Conservation (phyloP, 495 filamentous ascomycete genomes). For the Aspergillus ellipticus region DNA sequence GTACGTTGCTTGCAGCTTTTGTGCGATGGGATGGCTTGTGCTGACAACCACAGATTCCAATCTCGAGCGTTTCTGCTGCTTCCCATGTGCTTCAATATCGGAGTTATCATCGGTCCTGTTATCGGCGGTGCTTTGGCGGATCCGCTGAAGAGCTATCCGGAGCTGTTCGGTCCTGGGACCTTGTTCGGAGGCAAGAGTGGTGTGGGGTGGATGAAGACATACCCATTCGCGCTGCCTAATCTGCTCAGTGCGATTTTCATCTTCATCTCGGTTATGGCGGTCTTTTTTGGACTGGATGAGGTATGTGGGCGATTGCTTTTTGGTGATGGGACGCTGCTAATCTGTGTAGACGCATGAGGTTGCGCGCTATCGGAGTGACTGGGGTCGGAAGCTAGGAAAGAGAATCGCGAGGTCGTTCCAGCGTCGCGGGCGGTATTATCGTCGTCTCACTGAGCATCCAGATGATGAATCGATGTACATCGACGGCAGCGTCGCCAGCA, state of each 20-base stretch:
- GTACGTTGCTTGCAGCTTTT: constrained; percentile 19
- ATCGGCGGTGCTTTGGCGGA: constrained; percentile 71
- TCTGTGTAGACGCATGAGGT: constrained; percentile 45
- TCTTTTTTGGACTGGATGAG: constrained; percentile 59
- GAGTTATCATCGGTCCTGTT: constrained; percentile 63
- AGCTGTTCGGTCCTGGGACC: constrained; percentile 61
- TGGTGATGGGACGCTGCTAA: constrained; percentile 4
- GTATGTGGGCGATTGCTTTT: constrained; percentile 26
- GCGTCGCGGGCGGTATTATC: constrained; percentile 24
- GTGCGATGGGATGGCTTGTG: not conserved
- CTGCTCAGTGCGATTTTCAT: constrained; percentile 56
- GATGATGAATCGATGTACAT: constrained; percentile 32
- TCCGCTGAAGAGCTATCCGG: constrained; percentile 60
- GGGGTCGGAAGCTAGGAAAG: constrained; percentile 46
- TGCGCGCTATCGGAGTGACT: constrained; percentile 43
- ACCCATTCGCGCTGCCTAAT: constrained; percentile 63
- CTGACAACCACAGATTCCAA: constrained; percentile 49
- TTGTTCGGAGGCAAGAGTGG: constrained; percentile 47
- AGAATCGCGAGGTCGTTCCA: constrained; percentile 35
- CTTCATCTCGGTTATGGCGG: constrained; percentile 38
- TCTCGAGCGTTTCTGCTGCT: constrained; percentile 74
- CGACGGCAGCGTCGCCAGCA: constrained; percentile 25
- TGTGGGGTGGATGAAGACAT: constrained; percentile 57
- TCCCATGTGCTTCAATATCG: constrained; percentile 75
- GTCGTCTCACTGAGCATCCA: constrained; percentile 21